Evolutionary conservation across 176 grass and related monocot genomes (phyloP).

Genomic region (Carex pumila): DNA sequence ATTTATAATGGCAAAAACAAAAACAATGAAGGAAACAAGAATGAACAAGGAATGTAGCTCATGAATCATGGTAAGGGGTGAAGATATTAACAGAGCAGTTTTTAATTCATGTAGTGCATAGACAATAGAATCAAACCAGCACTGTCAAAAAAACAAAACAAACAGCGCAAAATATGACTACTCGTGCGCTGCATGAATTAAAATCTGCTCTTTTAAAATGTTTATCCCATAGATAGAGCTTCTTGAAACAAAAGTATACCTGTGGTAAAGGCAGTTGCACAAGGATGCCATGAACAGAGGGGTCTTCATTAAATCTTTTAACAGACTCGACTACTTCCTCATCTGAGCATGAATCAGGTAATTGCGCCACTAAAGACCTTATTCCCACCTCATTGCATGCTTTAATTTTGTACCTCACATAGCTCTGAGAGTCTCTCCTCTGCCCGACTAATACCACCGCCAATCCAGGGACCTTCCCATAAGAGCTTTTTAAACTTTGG

Average conservation of each 20-base stretch:
- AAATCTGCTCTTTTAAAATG: too few relatives aligned
- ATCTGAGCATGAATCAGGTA: constrained; percentile 59
- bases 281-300: constrained; percentile 76
- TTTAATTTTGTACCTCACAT: constrained; percentile 76
- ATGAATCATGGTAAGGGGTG: too few relatives aligned
- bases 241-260: constrained; percentile 23
- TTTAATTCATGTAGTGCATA: too few relatives aligned
- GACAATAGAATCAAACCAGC: too few relatives aligned
- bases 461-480: constrained; percentile 59
- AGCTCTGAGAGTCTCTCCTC: constrained; percentile 79
- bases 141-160: too few relatives aligned
- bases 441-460: constrained; percentile 75
- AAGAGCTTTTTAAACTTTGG: constrained; percentile 39
- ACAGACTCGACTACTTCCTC: constrained; percentile 61
- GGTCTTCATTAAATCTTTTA: constrained; percentile 65
- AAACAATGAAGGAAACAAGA: too few relatives aligned
- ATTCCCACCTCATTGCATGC: constrained; percentile 87
- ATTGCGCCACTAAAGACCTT: constrained; percentile 54
- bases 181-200: too few relatives aligned
- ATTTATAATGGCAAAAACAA: too few relatives aligned
- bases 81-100: too few relatives aligned
- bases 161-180: too few relatives aligned
- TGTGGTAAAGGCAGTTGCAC: constrained; percentile 86
- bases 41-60: too few relatives aligned
- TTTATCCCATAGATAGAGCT: too few relatives aligned